Conservation (phyloP, 2,329 filamentous ascomycete genomes). For the Cladobotryum protrusum region DNA sequence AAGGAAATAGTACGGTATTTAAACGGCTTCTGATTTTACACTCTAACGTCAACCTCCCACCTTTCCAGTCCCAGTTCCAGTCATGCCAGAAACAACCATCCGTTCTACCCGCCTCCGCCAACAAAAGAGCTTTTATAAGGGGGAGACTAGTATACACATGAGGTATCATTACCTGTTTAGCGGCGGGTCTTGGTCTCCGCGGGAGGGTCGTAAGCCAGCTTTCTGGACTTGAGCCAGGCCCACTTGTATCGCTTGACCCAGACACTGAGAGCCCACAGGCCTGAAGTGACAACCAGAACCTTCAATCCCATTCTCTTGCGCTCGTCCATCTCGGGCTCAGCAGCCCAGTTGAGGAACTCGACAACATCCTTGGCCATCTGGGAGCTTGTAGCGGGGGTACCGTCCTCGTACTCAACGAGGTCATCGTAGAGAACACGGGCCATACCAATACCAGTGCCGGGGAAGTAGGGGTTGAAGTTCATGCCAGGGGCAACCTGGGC, state of each 20-base stretch:
- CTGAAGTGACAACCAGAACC: slow-evolving; percentile 73
- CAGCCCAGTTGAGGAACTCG: slow-evolving; percentile 98
- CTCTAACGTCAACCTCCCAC: slow-evolving; percentile 34
- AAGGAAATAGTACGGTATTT: slow-evolving; percentile 25
- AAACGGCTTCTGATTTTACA: slow-evolving; percentile 46
- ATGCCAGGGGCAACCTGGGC: slow-evolving; percentile 78
- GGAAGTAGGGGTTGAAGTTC: slow-evolving; percentile 99
- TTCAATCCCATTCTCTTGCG: slow-evolving; percentile 99
- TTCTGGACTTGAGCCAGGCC: slow-evolving; percentile 90
- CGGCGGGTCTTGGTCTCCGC: slow-evolving; percentile 45
- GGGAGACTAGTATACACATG: slow-evolving; percentile 39
- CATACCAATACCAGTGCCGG: slow-evolving; percentile 98
- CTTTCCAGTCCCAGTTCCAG: slow-evolving; percentile 13
- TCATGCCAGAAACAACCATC: slow-evolving; percentile 23
- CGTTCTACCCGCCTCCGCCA: slow-evolving; percentile 36
- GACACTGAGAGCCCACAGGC: slow-evolving; percentile 79
- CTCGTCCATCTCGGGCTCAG: slow-evolving; percentile 98
- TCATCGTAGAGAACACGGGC: slow-evolving; percentile 96
- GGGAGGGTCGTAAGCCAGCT: slow-evolving; percentile 82
- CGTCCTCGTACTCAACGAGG: slow-evolving; percentile 96
- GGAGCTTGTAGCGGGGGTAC: slow-evolving; percentile 85
- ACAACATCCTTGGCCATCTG: slow-evolving; percentile 99
- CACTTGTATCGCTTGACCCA: slow-evolving; percentile 99
- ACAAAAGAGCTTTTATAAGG: slow-evolving; percentile 38
- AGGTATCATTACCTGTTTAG: slow-evolving; percentile 31